These are phyloP conservation scores for Chaetomium olivaceum DNA, from an alignment of 2,329 filamentous ascomycete genomes.

Conservation along the genomic window DNA sequence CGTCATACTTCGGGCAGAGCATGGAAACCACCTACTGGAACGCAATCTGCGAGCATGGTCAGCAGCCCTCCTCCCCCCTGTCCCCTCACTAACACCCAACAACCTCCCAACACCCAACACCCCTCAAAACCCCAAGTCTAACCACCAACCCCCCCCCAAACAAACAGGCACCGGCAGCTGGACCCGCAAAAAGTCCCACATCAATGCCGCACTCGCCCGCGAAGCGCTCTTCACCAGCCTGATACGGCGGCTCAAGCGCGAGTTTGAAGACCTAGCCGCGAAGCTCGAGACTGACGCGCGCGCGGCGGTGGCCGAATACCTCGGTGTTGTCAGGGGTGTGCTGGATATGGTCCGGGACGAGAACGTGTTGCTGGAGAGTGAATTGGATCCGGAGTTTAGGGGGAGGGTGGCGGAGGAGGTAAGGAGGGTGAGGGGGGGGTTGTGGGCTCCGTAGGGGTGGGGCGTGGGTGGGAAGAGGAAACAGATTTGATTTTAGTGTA, in stretches of 20 bases:
- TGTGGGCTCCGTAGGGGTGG: too few species aligned
- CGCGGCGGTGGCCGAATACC: constrained; percentile 27
- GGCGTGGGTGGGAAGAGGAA: too few species aligned
- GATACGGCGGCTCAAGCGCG: constrained; percentile 33
- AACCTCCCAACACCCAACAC: too few species aligned
- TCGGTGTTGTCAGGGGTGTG: constrained; percentile 35
- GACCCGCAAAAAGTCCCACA: constrained; percentile 39
- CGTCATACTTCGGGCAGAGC: constrained; percentile 40
- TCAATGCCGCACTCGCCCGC: constrained; percentile 33
- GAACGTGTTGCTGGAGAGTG: constrained; percentile 42
- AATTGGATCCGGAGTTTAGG: constrained; percentile 41
- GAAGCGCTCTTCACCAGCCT: constrained; percentile 37
- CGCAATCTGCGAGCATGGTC: constrained; percentile 40
- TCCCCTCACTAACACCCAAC: not conserved
- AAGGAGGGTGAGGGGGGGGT: not conserved
- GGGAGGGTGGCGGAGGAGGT: constrained; percentile 34
- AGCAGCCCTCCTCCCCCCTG: constrained; percentile 5
- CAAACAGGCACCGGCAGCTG: constrained; percentile 40
- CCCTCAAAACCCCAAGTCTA: too few species aligned
- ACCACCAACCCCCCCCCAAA: not conserved
- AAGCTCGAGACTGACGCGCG: constrained; percentile 32
- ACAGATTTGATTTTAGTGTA: too few species aligned
- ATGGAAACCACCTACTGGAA: constrained; percentile 41
- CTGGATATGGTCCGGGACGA: constrained; percentile 43
- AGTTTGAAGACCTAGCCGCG: constrained; percentile 31